Evolutionary conservation across 1,284 basidiomycete species (phyloP), one percentile per base, ranked within the genome.

Genomic region (Melampsora americana): DNA sequence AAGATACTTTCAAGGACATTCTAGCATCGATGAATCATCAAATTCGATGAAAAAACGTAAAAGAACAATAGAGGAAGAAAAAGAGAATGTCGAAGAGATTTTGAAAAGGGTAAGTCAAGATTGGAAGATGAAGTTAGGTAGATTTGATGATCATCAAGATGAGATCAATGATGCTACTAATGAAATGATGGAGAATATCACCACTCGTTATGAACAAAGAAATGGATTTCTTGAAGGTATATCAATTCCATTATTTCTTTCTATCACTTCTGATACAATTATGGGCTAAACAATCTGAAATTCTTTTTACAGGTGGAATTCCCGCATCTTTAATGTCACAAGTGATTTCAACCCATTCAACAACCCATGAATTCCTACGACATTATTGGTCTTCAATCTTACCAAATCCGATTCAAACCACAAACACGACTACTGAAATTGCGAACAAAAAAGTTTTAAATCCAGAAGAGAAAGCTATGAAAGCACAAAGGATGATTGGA

Each of bases 381-480:
- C 95, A 98, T 82, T 98, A 94, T 82, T 99, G 95, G 94, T 87
- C 90, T 12, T 88, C 93, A 0, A 87, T 92, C 67, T 90, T 95
- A 75, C 95, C 95, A 1, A 72, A 65, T 65, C 70, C 48, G 48
- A 56, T 32, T 20, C 61, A 64, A n/a, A 9, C 20, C 1, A 0
- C 87, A 5, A 46, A 11, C 0, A 20, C 42, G 0, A 14, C 2
- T 14, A 46, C n/a, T 14, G 28, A 66, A 16, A 11, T 7, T 7
- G 5, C 64, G 11, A 5, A 28, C n/a, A n/a, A n/a, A 18, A 65
- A 78, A 7, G 53, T 77, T 0, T 75, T 80, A 50, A 78, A 80
- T 14, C 77, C 80, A 0, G 80, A 79, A 23, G 81, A 92, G 81
- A 89, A 89, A 79, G 86, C 87, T 0, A 86, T 87, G 1, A 92